phyloP scores from a whole-genome alignment of 2,329 filamentous ascomycete genomes.

The Exophiala spinifera region DNA sequence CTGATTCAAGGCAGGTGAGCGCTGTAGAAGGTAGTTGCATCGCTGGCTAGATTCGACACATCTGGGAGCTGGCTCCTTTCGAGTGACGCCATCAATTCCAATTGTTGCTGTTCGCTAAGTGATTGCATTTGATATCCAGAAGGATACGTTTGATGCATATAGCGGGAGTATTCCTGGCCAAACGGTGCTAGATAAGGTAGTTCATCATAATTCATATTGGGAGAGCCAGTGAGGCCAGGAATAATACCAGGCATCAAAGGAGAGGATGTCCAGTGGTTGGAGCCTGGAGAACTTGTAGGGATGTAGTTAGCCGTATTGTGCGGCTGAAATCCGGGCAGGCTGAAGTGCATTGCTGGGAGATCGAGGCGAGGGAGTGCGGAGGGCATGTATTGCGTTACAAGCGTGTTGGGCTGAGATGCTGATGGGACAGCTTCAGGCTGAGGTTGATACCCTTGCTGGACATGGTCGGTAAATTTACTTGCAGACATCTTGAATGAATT shows the following conservation, averaged over 20 bases:
- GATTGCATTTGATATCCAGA: conserved; percentile 60
- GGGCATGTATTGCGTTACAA: conserved; percentile 14
- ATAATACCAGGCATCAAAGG: conserved; percentile 22
- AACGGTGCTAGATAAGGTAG: conserved; percentile 43
- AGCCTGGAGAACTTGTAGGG: conserved; percentile 8
- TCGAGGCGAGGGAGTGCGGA: conserved; percentile 7
- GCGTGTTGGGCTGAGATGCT: conserved; percentile 7
- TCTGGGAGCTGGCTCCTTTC: conserved; percentile 55
- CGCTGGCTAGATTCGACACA: conserved; percentile 40
- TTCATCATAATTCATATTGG: conserved; percentile 24
- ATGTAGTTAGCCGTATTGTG: conserved; percentile 9
- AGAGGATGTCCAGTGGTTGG: conserved; percentile 14
- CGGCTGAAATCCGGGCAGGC: conserved; percentile 23
- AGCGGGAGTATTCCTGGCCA: conserved; percentile 47
- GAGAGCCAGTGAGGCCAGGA: conserved; percentile 21
- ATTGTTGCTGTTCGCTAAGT: conserved; percentile 75
- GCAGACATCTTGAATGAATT: conserved; percentile 32
- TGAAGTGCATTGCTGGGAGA: conserved; percentile 20
- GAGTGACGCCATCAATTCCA: conserved; percentile 76
- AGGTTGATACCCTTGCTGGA: conserved; percentile 4
- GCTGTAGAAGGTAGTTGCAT: conserved; percentile 43
- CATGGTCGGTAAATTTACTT: conserved; percentile 16
- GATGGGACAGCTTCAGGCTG: conserved; percentile 2
- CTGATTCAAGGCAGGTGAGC: conserved; percentile 18
- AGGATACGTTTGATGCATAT: conserved; percentile 46